Evolutionary conservation across 2,329 filamentous ascomycete genomes (phyloP), one percentile per base, ranked within the genome.

Genomic region (Cladosporium halotolerans): DNA sequence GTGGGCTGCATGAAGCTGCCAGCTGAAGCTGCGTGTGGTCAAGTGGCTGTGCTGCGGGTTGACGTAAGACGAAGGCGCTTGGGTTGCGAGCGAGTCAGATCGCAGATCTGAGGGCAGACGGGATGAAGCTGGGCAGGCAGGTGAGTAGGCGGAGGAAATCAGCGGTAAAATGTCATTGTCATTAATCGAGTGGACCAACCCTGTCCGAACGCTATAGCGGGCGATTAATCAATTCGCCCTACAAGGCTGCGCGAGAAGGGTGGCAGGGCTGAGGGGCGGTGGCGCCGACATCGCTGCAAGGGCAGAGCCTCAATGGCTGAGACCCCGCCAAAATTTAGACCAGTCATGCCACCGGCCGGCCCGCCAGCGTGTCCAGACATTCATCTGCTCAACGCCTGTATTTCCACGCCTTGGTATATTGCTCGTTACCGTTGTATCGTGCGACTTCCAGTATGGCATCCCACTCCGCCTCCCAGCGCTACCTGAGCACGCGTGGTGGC

Each of bases 401-500:
- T 28, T 28, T 28, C 23, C 23, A 28, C 23, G 23, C 23, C 23
- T 28, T 28, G 7, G 2, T 28, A 28, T 7, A 1, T 28, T 28
- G 23, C 23, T 28, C 23, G 23, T 5, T 7, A 28, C 34, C 19
- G 9, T 10, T 19, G 16, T 18, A 42, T 18, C 11, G 40, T 28
- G 43, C 16, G 3, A 47, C n/a, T 7, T n/a, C 23, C 38, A 53
- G 4, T 9, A 53, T 53, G 51, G 28, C 36, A 38, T 53, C 51
- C n/a, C 73, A 76, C 57, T 79, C 76, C 50, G 67, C 76, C 55
- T 83, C 81, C 10, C 81, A 84, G 63, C 75, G 75, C 61, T 85
- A 84, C 64, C 71, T 84, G 53, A 83, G 80, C 63, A 84, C 81
- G 16, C 72, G 82, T 58, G 82, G 81, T 60, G 81, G 80, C 56